Evolutionary conservation across 805 yeast species (phyloP).

Genomic region (Wickerhamia fluorescens): DNA sequence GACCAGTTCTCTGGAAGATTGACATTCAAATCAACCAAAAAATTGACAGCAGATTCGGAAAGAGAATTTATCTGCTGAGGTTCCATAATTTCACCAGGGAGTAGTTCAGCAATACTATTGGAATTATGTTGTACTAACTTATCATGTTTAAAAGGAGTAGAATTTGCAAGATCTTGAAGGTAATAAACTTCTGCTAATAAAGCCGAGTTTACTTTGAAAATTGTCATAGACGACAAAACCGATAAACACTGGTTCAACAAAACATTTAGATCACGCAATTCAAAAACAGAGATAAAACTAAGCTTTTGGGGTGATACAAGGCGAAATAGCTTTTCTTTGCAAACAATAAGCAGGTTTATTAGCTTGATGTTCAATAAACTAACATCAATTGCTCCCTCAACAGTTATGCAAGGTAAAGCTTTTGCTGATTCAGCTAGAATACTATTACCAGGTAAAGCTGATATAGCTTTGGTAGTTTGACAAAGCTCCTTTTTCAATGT

Average conservation of each 20-base stretch:
- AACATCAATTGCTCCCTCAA: conserved; percentile 4
- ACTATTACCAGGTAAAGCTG: conserved; percentile 1
- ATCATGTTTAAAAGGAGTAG: conserved; percentile 16
- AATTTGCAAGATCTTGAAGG: conserved; percentile 15
- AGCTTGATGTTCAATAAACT: conserved; percentile 4
- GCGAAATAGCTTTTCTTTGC: conserved; percentile 11
- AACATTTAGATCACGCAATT: conserved; percentile 10
- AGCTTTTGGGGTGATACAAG: conserved; percentile 5
- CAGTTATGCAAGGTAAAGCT: conserved; percentile 6
- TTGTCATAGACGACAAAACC: conserved; percentile 14
- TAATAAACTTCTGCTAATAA: conserved; percentile 12
- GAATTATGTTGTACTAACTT: conserved; percentile 8
- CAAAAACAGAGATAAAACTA: conserved; percentile 7
- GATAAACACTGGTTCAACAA: conserved; percentile 12
- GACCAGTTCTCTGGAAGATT: conserved; percentile 44
- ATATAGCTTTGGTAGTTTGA: neutral
- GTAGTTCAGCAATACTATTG: conserved; percentile 6
- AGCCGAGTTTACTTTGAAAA: conserved; percentile 9
- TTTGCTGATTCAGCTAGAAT: conserved; percentile 4
- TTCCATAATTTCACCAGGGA: conserved; percentile 5
- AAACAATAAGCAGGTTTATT: conserved; percentile 10
- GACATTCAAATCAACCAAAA: conserved; percentile 7
- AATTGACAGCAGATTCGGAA: conserved; percentile 3
- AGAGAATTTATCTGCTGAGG: neutral
- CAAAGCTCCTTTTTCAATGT: neutral